Conservation (phyloP, 2,329 filamentous ascomycete species). For the Hymenotorrendiella dingleyae region DNA sequence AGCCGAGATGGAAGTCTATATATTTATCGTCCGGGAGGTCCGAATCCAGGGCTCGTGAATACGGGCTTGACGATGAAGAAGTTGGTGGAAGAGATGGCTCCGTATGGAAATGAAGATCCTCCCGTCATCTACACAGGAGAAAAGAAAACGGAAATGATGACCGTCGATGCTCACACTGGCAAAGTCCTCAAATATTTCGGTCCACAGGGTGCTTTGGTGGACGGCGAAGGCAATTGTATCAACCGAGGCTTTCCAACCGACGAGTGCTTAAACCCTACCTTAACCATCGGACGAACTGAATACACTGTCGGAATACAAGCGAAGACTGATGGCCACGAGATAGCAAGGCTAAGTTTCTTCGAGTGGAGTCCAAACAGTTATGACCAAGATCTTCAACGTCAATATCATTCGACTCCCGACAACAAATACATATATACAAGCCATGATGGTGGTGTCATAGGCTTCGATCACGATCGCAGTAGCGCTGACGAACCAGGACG, state of each 20-base stretch:
- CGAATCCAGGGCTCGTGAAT: constrained; percentile 53
- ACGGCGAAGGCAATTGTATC: constrained; percentile 66
- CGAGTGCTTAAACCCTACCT: constrained; percentile 74
- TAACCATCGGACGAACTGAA: constrained; percentile 80
- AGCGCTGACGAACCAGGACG: constrained; percentile 32
- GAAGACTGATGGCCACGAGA: constrained; percentile 62
- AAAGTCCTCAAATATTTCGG: constrained; percentile 80
- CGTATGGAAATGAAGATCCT: constrained; percentile 68
- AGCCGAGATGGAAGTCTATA: constrained; percentile 82
- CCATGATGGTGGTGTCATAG: constrained; percentile 78
- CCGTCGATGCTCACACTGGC: constrained; percentile 81
- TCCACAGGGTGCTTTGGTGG: constrained; percentile 60
- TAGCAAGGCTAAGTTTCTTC: constrained; percentile 86
- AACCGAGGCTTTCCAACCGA: constrained; percentile 51
- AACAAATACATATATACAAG: constrained; percentile 83
- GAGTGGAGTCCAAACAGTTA: constrained; percentile 94
- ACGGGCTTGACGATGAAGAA: constrained; percentile 75
- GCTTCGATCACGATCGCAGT: constrained; percentile 57
- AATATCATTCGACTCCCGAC: constrained; percentile 77
- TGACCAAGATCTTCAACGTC: constrained; percentile 78
- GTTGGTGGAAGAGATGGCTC: constrained; percentile 75
- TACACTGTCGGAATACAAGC: constrained; percentile 85
- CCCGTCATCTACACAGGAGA: constrained; percentile 84
- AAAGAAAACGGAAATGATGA: constrained; percentile 86
- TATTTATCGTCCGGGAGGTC: constrained; percentile 67